These are phyloP conservation scores for Croton laevigatus DNA, from an alignment of 441 rosid genomes.

Conservation along the genomic window DNA sequence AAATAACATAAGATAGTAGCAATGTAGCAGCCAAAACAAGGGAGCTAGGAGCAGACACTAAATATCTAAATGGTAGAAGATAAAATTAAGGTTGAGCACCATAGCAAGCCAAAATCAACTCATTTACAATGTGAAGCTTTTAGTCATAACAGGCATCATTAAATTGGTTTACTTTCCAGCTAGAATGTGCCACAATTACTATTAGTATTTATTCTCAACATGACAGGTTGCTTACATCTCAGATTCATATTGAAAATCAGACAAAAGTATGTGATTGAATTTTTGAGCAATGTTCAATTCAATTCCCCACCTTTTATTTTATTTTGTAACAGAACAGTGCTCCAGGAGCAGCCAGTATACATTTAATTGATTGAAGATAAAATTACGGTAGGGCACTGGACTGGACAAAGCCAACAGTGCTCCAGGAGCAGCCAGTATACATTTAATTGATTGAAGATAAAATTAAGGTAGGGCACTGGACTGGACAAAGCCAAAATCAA, in stretches of 20 bases:
- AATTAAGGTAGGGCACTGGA: neutral
- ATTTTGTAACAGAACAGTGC: neutral
- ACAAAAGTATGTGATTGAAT: neutral
- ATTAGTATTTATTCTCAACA: neutral
- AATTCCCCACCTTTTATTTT: neutral
- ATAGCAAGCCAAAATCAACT: neutral
- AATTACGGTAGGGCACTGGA: neutral
- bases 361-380: neutral
- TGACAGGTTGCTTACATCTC: neutral
- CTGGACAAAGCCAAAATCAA: neutral
- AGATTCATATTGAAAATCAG: slow-evolving; percentile 7
- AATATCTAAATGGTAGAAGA: neutral
- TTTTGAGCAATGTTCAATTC: neutral
- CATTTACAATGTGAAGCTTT: neutral
- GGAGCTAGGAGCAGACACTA: neutral
- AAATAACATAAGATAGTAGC: neutral
- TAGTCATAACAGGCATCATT: neutral
- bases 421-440: neutral
- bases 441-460: neutral
- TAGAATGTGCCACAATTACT: neutral
- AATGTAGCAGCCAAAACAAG: neutral
- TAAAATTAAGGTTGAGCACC: neutral
- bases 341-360: neutral
- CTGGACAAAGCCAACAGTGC: neutral
- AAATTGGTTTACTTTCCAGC: neutral